A percentile compares a stretch with the other conserved stretches of the same genome.
These are phyloP conservation scores for Psilocybe subaeruginosa DNA, from an alignment of 768 basidiomycete genomes.

Conservation along the genomic window DNA sequence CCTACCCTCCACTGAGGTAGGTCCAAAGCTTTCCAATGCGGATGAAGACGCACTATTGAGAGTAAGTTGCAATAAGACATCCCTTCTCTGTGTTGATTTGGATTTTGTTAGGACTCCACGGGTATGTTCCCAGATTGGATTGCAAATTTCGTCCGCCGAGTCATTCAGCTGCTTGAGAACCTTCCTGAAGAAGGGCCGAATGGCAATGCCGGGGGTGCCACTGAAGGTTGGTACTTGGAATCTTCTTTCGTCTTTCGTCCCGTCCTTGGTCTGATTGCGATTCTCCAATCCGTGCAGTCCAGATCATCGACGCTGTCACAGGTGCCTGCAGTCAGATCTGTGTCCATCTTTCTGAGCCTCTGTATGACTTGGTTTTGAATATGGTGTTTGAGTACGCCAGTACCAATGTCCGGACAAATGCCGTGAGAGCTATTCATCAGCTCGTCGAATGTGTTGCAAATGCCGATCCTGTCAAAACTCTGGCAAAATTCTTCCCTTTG, in stretches of 20 bases:
- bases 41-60: conserved; percentile 76
- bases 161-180: conserved; percentile 82
- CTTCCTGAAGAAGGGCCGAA: conserved; percentile 80
- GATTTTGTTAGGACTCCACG: conserved; percentile 54
- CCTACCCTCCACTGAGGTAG: conserved; percentile 37
- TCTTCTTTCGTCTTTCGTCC: neutral
- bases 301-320: conserved; percentile 77
- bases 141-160: conserved; percentile 75
- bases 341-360: conserved; percentile 69
- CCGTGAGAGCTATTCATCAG: conserved; percentile 85
- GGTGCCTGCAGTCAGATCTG: conserved; percentile 80
- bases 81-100: neutral
- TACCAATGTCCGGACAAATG: conserved; percentile 80
- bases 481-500: conserved; percentile 78
- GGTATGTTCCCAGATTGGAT: conserved; percentile 83
- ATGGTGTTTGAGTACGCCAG: conserved; percentile 86
- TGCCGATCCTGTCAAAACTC: conserved; percentile 74
- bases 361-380: conserved; percentile 81
- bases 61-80: conserved; percentile 27
- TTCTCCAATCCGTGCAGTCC: conserved; percentile 43
- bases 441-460: conserved; percentile 86
- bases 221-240: conserved; percentile 52
- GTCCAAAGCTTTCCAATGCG: conserved; percentile 48
- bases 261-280: conserved; percentile 3
- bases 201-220: conserved; percentile 62